Evolutionary conservation across 495 filamentous ascomycete species (phyloP), one percentile per base, ranked within the genome.

Genomic region (Astrothelium subdiscretum): DNA sequence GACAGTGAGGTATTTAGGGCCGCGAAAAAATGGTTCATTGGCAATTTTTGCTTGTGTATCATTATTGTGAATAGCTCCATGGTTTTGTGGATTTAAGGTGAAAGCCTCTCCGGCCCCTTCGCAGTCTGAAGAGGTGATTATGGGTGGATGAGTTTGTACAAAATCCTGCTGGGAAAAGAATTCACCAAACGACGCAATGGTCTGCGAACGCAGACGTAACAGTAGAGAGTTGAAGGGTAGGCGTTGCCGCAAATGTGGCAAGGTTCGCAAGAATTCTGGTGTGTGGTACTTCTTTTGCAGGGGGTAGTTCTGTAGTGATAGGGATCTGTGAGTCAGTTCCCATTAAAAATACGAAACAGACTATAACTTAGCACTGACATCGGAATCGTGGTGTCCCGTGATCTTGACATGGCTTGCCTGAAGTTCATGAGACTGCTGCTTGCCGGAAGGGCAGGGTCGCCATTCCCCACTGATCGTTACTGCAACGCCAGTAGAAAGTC

Each of bases 81-180:
- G 20, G 20, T 54, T 54, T 15, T 54, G 48, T 24, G 48, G 48
- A 11, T 81, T 71, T 32, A 97, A 74, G 3, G 83, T 85, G 67
- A 98, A 98, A n/a, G 94, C 92, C 71, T 97, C 92, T 2, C 94
- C 92, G 3, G 92, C 95, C 5, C 94, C 95, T 74, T 98, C 94
- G 70, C 95, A 97, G 66, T 98, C 94, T 0, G 95, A 98, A 3
- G 94, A 95, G 6, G 95, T 97, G 68, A 98, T 88, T 63, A 97
- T 85, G 5, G 94, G 94, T 24, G 94, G 86, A 67, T 97, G 92
- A 20, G 88, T 87, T 73, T 97, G 94, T 20, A 89, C 79, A 70
- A 92, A 98, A 31, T 83, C 76, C 29, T 81, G 81, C 31, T 77
- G 72, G 29, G 77, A 71, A 65, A 97, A 96, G 73, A 87, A 91